These are phyloP conservation scores for Hypomontagnella submonticulosa DNA, from an alignment of 495 filamentous ascomycete genomes.

Conservation along the genomic window DNA sequence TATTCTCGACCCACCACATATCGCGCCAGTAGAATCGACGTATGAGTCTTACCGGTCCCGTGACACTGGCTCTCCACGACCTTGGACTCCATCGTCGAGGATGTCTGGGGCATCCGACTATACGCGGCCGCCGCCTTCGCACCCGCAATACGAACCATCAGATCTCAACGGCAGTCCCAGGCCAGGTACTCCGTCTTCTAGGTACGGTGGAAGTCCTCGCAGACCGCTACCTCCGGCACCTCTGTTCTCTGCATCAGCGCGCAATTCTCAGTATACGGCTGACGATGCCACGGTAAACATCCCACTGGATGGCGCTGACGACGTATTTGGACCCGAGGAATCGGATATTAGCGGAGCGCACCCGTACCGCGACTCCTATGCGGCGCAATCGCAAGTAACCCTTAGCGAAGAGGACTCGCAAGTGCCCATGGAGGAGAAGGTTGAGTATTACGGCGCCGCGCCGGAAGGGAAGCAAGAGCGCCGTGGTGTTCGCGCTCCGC, in stretches of 20 bases:
- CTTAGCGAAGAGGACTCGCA: conserved; percentile 53
- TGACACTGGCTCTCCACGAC: conserved; percentile 64
- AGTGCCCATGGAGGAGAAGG: conserved; percentile 65
- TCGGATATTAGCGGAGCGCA: conserved; percentile 60
- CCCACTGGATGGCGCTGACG: conserved; percentile 70
- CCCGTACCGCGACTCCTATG: conserved; percentile 67
- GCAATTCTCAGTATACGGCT: conserved; percentile 52
- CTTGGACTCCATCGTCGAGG: conserved; percentile 78
- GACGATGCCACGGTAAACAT: conserved; percentile 70
- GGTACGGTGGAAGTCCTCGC: conserved; percentile 85
- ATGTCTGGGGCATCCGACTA: conserved; percentile 66
- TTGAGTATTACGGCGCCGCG: conserved; percentile 85
- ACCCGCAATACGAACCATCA: conserved; percentile 79
- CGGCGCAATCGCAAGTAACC: conserved; percentile 67
- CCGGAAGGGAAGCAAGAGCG: conserved; percentile 87
- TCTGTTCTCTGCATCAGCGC: conserved; percentile 70
- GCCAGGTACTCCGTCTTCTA: conserved; percentile 88
- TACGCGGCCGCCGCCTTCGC: conserved; percentile 73
- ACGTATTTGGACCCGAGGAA: conserved; percentile 75
- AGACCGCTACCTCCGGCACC: conserved; percentile 93
- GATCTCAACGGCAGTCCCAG: conserved; percentile 90
- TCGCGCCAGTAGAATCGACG: conserved; percentile 57
- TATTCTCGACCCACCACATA: conserved; percentile 58
- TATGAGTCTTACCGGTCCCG: conserved; percentile 55
- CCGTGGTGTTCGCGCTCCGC: conserved; percentile 81